Evolutionary conservation across 2,329 filamentous ascomycete species (phyloP).

Genomic region (Scytalidium sp.): DNA sequence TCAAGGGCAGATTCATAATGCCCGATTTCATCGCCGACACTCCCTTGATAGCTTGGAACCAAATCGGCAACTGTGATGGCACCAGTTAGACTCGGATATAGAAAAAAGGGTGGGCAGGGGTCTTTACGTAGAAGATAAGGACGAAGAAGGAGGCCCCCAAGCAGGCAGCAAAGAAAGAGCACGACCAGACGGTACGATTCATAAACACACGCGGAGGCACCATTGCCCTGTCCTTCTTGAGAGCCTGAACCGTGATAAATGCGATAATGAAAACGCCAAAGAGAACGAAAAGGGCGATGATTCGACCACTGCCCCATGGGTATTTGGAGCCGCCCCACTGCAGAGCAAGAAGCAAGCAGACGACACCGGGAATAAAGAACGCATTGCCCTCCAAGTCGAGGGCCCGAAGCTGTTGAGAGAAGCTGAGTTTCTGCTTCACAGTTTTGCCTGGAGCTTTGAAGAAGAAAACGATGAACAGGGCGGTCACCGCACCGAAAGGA

Average conservation of each 20-base stretch:
- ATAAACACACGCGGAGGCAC: constrained; percentile 32
- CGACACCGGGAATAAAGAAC: constrained; percentile 35
- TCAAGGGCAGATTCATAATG: constrained; percentile 31
- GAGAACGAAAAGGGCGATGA: constrained; percentile 28
- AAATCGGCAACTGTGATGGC: constrained; percentile 34
- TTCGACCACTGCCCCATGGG: constrained; percentile 28
- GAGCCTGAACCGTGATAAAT: constrained; percentile 9
- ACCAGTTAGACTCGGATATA: neutral
- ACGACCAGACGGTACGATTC: constrained; percentile 28
- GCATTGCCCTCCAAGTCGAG: constrained; percentile 28
- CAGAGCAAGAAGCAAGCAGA: constrained; percentile 30
- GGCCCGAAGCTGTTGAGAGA: constrained; percentile 30
- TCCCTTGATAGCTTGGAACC: constrained; percentile 40
- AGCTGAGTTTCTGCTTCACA: too few species aligned
- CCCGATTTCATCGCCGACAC: constrained; percentile 36
- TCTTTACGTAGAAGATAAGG: constrained; percentile 14
- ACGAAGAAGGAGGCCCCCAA: constrained; percentile 20
- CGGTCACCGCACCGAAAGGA: constrained; percentile 5
- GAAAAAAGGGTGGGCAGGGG: too few species aligned
- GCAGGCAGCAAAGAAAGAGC: constrained; percentile 5
- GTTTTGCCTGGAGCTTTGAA: too few species aligned
- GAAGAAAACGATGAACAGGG: too few species aligned
- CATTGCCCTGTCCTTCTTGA: constrained; percentile 17
- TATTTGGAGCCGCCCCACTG: constrained; percentile 42
- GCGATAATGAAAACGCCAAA: constrained; percentile 18